Conservation (phyloP, 2,329 filamentous ascomycete species). For the Ceratocystis papillata region DNA sequence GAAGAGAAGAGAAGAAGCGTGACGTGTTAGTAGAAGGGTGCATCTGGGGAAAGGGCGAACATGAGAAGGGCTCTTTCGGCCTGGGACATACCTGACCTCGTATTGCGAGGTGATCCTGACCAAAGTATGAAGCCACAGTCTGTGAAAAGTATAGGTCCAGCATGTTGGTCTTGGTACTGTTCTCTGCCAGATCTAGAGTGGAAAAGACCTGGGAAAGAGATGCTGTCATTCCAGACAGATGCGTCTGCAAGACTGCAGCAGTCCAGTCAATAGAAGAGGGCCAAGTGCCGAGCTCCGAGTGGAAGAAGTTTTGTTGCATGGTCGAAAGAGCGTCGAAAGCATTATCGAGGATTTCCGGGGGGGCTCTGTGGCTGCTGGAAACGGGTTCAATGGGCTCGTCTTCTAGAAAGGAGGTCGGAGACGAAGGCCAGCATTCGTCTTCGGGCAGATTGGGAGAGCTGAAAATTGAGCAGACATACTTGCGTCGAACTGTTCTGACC, state of each 20-base stretch:
- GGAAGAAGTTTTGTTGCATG: constrained; percentile 70
- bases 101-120: constrained; percentile 66
- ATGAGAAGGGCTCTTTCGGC: neutral
- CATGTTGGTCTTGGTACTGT: constrained; percentile 58
- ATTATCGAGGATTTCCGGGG: constrained; percentile 35
- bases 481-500: constrained; percentile 18
- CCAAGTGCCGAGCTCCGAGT: constrained; percentile 69
- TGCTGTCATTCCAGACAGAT: constrained; percentile 60
- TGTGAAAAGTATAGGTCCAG: constrained; percentile 75
- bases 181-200: constrained; percentile 32
- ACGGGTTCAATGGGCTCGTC: constrained; percentile 11
- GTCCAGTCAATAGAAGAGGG: constrained; percentile 88
- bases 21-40: constrained; percentile 19
- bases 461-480: constrained; percentile 25
- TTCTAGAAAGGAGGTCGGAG: constrained; percentile 24
- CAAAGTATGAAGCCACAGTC: constrained; percentile 68
- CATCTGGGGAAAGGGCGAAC: neutral
- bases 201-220: constrained; percentile 55
- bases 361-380: constrained; percentile 19
- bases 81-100: constrained; percentile 41
- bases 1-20: neutral
- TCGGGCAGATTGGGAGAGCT: constrained; percentile 20
- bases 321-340: constrained; percentile 56
- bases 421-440: constrained; percentile 18
- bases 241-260: constrained; percentile 69